phyloP scores from a whole-genome alignment of 306 rosid species.

The Corylus heterophylla region DNA sequence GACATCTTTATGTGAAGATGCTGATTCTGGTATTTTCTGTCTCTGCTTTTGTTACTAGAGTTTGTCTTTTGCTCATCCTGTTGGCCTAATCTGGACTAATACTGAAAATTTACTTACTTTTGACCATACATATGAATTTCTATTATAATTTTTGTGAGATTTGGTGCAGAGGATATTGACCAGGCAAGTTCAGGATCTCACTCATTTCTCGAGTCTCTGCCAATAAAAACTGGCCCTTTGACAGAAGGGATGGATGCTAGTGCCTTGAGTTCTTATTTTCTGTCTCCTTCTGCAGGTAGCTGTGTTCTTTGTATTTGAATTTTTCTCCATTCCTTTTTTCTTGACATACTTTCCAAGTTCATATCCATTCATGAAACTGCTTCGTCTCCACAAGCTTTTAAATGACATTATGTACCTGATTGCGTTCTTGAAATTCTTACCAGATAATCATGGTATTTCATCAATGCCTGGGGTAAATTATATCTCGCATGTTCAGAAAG shows the following conservation, averaged over 20 bases:
- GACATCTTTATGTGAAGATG: constrained; percentile 78
- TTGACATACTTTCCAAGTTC: constrained; percentile 9
- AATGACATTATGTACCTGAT: constrained; percentile 19
- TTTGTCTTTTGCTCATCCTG: constrained; percentile 12
- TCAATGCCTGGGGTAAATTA: constrained; percentile 54
- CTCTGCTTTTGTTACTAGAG: constrained; percentile 28
- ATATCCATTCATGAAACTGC: background rate
- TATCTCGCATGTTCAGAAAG: constrained; percentile 44
- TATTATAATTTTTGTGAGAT: constrained; percentile 20
- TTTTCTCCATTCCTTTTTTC: constrained; percentile 6
- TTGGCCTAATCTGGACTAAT: constrained; percentile 8
- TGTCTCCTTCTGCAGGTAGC: constrained; percentile 38
- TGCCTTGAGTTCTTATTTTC: constrained; percentile 38
- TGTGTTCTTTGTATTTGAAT: background rate
- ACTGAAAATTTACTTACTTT: constrained; percentile 2
- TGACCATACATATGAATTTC: constrained; percentile 2
- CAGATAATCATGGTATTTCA: constrained; percentile 51
- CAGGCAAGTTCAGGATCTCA: constrained; percentile 47
- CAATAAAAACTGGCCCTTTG: constrained; percentile 38
- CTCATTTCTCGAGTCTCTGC: constrained; percentile 37
- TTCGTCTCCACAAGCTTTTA: constrained; percentile 20
- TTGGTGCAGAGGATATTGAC: constrained; percentile 49
- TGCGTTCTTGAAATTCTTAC: constrained; percentile 22
- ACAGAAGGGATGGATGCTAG: constrained; percentile 33
- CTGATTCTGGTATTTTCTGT: constrained; percentile 69